Evolutionary conservation across 2,329 filamentous ascomycete genomes (phyloP), one percentile per base, ranked within the genome.

Genomic region (Nemania sp.): DNA sequence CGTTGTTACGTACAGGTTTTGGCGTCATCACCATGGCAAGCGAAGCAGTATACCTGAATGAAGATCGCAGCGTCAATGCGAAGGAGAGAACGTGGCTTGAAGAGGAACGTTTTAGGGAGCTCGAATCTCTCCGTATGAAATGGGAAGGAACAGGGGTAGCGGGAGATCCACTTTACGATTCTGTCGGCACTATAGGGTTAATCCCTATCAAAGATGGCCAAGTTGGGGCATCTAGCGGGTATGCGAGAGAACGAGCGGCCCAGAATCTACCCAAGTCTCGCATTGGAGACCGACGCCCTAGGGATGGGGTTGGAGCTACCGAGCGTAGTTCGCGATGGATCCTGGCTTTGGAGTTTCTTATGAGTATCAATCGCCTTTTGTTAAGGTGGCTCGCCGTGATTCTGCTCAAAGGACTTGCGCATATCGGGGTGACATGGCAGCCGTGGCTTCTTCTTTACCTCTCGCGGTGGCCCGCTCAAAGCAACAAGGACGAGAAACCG

Each of bases 41-140:
- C 69, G 93, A 98, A 75, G 94, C 94, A 3, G 95, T 98, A 0
- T 98, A 97, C 71, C 80, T 99, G 11, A 97, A 97, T 63, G 94
- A 98, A 75, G 94, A 94, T 47, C 86, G 86, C 42, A 83, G 83
- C 1, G 87, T 98, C 53, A 88, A 86, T 62, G 80, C 96, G 2
- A 87, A 87, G 65, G 80, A 83, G 37, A 88, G 88, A 76, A 97
- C 95, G 0, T 99, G 95, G 94, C 79, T 98, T 2, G 95, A 99
- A 72, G 90, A 94, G 68, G 90, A 96, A 66, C 85, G 93, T 5
- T 81, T 94, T 10, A 83, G 87, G 46, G 92, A 98, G 70, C 80
- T 96, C 2, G 87, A 95, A 67, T 78, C 82, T 60, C 67, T 85
- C 39, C 79, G 80, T 39, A 80, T 79, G 69, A 80, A 83, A 51